Evolutionary conservation across 805 yeast genomes (phyloP).

Genomic region (Pichia deserticola): DNA sequence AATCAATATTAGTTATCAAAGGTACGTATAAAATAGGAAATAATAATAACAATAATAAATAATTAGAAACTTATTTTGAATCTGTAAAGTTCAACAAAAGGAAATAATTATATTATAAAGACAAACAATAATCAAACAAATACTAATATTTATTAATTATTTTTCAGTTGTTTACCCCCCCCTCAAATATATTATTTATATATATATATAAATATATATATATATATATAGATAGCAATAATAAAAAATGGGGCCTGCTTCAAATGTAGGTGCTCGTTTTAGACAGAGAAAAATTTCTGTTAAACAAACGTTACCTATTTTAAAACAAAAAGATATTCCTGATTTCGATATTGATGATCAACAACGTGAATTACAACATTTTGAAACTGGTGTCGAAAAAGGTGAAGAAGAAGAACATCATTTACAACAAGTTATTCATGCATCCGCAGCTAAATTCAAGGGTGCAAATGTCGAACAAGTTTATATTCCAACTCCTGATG

Average conservation of each 20-base stretch:
- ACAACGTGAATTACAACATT: conserved; percentile 79
- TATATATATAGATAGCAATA: too few relatives aligned
- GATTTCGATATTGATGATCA: conserved; percentile 69
- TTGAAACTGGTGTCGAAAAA: conserved; percentile 97
- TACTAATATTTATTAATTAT: neutral
- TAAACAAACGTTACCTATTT: conserved; percentile 74
- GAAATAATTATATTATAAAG: too few relatives aligned
- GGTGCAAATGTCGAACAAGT: conserved; percentile 46
- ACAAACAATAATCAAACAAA: neutral
- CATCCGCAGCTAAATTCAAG: conserved; percentile 60
- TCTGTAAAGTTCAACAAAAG: too few relatives aligned
- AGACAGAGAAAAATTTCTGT: conserved; percentile 93
- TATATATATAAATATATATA: too few relatives aligned
- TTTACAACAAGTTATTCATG: conserved; percentile 83
- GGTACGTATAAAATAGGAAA: neutral
- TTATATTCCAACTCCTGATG: conserved; percentile 96
- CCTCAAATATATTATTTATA: neutral
- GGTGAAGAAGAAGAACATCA: conserved; percentile 97
- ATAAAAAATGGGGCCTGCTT: conserved; percentile 22
- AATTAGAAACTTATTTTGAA: too few relatives aligned
- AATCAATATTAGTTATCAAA: neutral
- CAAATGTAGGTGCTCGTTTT: conserved; percentile 60
- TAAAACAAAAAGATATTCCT: conserved; percentile 73
- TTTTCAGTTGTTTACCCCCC: neutral
- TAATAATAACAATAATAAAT: too few relatives aligned